These are phyloP conservation scores for Blepharisma stoltei DNA, from an alignment of 73 alveolate species.

Conservation along the genomic window DNA sequence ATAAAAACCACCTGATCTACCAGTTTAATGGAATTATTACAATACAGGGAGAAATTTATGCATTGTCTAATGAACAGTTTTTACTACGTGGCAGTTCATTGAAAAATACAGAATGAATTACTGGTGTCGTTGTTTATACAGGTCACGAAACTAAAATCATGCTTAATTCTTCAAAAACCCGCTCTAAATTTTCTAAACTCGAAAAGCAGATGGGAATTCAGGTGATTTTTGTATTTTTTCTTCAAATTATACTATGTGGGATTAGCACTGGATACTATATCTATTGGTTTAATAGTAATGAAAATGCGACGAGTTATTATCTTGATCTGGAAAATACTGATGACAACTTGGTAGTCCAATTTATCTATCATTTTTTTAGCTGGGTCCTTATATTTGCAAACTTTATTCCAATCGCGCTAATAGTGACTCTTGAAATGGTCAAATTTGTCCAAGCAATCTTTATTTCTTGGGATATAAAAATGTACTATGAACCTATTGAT, in stretches of 20 bases:
- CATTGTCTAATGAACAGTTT: not conserved
- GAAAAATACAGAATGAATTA: slow-evolving; percentile 76
- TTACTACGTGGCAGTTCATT: slow-evolving; percentile 70
- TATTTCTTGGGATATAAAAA: slow-evolving; percentile 76
- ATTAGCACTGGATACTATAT: slow-evolving; percentile 49
- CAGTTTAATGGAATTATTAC: slow-evolving; percentile 60
- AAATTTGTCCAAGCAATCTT: slow-evolving; percentile 91
- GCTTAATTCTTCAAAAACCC: slow-evolving; percentile 64
- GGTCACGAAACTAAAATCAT: slow-evolving; percentile 94
- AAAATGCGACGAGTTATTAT: not conserved
- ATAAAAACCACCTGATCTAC: slow-evolving; percentile 69
- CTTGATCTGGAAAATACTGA: not conserved
- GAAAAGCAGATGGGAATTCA: slow-evolving; percentile 55
- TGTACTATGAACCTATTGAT: slow-evolving; percentile 60
- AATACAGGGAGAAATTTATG: too few species aligned
- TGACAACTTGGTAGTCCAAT: not conserved
- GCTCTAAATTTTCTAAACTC: slow-evolving; percentile 64
- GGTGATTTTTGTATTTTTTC: slow-evolving; percentile 56
- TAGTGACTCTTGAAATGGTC: slow-evolving; percentile 96
- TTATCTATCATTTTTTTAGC: not conserved
- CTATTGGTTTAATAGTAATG: slow-evolving; percentile 45
- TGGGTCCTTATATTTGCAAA: slow-evolving; percentile 44
- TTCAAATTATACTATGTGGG: slow-evolving; percentile 51
- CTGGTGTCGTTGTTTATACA: slow-evolving; percentile 79
- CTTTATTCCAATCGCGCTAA: slow-evolving; percentile 93